Conservation (phyloP, 495 filamentous ascomycete species). For the Penicillium argentinense region DNA sequence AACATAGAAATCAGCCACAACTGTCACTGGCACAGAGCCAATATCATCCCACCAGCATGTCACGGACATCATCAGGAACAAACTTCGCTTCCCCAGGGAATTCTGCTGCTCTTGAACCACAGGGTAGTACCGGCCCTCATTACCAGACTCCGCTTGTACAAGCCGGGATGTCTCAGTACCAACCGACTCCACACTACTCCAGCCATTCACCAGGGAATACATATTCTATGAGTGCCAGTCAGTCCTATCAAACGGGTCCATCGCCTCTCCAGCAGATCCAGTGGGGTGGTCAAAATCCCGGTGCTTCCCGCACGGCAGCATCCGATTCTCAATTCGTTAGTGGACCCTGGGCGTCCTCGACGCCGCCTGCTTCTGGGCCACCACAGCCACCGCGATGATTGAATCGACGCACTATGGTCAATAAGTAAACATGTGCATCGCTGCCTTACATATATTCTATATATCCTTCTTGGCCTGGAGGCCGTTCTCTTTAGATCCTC, state of each 20-base stretch:
- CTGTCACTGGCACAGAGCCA: slow-evolving; percentile 6
- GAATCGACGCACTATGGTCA: no score
- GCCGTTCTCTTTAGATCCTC: no score
- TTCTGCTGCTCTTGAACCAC: background rate
- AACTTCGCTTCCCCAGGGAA: slow-evolving; percentile 1
- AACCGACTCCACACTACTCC: slow-evolving; percentile 4
- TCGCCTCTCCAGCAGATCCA: background rate
- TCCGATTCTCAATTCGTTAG: slow-evolving; percentile 26
- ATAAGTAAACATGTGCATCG: no score
- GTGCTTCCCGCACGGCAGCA: slow-evolving; percentile 2
- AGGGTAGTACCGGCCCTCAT: slow-evolving; percentile 1
- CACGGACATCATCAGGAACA: slow-evolving; percentile 7
- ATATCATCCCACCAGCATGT: slow-evolving; percentile 13
- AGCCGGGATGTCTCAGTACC: slow-evolving; percentile 9
- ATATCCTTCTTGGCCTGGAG: no score
- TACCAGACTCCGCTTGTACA: slow-evolving; percentile 19
- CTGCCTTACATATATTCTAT: no score
- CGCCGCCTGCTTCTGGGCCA: slow-evolving; percentile 13
- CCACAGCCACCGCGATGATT: background rate
- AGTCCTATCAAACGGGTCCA: background rate
- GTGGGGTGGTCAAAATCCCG: background rate
- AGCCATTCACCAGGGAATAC: background rate
- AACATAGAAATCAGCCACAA: slow-evolving; percentile 15
- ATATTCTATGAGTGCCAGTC: background rate
- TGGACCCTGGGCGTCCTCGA: slow-evolving; percentile 23